A percentile compares a stretch with the other conserved stretches of the same genome.
Evolutionary conservation across 2,329 filamentous ascomycete genomes (phyloP).

Genomic region (Botrytis sinoallii): DNA sequence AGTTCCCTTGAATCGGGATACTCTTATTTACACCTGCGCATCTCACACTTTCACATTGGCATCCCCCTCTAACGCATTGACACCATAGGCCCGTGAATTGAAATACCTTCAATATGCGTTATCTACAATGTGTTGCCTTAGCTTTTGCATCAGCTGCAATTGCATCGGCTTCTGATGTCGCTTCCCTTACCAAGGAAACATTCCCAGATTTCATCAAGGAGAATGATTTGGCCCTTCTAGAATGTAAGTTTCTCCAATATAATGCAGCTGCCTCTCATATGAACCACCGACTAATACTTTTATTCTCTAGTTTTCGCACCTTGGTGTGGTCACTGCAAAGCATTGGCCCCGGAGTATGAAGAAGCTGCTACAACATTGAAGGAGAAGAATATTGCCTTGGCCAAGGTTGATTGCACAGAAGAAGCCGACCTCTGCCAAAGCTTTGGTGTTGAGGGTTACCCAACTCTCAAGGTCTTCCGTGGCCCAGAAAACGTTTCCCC

Average conservation of each 20-base stretch:
- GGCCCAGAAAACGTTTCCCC: constrained; percentile 76
- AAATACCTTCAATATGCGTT: constrained; percentile 33
- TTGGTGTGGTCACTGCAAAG: constrained; percentile 85
- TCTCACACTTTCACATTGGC: neutral
- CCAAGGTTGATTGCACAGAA: constrained; percentile 92
- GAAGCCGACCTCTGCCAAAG: constrained; percentile 87
- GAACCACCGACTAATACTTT: constrained; percentile 25
- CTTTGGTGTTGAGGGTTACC: constrained; percentile 94
- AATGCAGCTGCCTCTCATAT: constrained; percentile 8
- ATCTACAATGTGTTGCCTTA: constrained; percentile 36
- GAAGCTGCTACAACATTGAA: constrained; percentile 79
- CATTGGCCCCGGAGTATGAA: constrained; percentile 89
- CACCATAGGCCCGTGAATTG: constrained; percentile 18
- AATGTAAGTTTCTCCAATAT: constrained; percentile 63
- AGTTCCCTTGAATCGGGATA: neutral
- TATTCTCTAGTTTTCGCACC: constrained; percentile 68
- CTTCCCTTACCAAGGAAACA: constrained; percentile 77
- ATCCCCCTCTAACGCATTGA: constrained; percentile 22
- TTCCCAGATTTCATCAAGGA: constrained; percentile 83
- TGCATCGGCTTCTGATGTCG: constrained; percentile 75
- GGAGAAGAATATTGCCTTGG: constrained; percentile 82
- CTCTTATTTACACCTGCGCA: neutral
- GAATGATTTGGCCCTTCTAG: constrained; percentile 86
- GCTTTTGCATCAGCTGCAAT: constrained; percentile 45
- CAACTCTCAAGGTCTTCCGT: constrained; percentile 98